Percentiles rank a stretch among this genome's conserved stretches.
Evolutionary conservation across 768 basidiomycete species (phyloP).

Genomic region (Xanthoconium stramineum): DNA sequence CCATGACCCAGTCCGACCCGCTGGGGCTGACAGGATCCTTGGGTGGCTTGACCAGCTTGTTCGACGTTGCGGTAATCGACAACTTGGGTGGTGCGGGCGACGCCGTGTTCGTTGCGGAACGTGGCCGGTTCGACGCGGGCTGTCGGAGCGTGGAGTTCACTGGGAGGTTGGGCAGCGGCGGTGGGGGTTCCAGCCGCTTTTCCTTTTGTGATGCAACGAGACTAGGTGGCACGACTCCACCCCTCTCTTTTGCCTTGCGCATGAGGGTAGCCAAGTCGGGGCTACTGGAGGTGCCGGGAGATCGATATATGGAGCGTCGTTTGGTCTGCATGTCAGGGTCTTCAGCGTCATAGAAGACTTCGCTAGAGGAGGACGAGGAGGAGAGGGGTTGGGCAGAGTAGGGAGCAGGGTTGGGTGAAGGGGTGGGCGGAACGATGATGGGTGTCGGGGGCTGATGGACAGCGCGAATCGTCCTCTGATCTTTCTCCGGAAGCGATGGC

Average conservation of each 20-base stretch:
- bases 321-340: slow-evolving; percentile 68
- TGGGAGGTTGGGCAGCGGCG: slow-evolving; percentile 40
- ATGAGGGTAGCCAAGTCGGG: slow-evolving; percentile 88
- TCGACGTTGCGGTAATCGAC: slow-evolving; percentile 33
- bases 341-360: slow-evolving; percentile 62
- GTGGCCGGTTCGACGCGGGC: slow-evolving; percentile 31
- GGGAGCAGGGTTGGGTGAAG: slow-evolving; percentile 43
- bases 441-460: slow-evolving; percentile 54
- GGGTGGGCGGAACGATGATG: slow-evolving; percentile 64
- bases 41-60: slow-evolving; percentile 20
- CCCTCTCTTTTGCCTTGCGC: slow-evolving; percentile 75
- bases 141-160: slow-evolving; percentile 25
- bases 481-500: slow-evolving; percentile 36
- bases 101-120: slow-evolving; percentile 42
- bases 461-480: slow-evolving; percentile 35
- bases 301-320: slow-evolving; percentile 82
- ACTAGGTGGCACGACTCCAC: slow-evolving; percentile 39
- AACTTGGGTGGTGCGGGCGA: slow-evolving; percentile 31
- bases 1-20: slow-evolving; percentile 46
- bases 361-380: slow-evolving; percentile 54
- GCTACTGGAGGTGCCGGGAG: slow-evolving; percentile 84
- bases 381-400: slow-evolving; percentile 31
- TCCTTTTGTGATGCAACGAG: slow-evolving; percentile 30
- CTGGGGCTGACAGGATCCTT: slow-evolving; percentile 34
- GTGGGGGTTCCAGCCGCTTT: slow-evolving; percentile 38